A percentile compares a stretch with the other conserved stretches of the same genome.
These are phyloP conservation scores for Tephrocybe sp. DNA, from an alignment of 768 basidiomycete genomes.

Conservation along the genomic window DNA sequence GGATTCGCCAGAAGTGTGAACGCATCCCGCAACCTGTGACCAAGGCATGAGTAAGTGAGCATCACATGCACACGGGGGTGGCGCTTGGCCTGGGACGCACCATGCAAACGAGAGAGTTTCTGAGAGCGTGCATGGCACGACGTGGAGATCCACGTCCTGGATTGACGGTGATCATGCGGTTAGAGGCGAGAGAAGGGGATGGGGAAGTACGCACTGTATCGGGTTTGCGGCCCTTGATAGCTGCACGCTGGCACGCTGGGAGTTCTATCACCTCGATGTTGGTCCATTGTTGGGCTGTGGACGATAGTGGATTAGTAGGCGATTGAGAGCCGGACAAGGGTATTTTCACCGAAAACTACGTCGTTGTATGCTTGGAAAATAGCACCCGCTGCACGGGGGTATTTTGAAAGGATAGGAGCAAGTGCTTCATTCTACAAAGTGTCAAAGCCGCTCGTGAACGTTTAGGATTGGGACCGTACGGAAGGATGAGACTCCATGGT, in stretches of 20 bases:
- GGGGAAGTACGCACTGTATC: conserved; percentile 40
- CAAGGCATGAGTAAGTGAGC: not conserved
- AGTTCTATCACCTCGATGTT: conserved; percentile 66
- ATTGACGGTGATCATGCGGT: not conserved
- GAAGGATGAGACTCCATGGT: conserved; percentile 26
- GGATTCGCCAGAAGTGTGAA: conserved; percentile 51
- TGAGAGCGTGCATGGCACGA: conserved; percentile 68
- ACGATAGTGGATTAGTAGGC: not conserved
- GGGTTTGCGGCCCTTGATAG: conserved; percentile 57
- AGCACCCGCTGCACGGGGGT: conserved; percentile 58
- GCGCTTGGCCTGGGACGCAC: conserved; percentile 32
- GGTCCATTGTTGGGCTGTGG: conserved; percentile 70
- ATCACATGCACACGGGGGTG: not conserved
- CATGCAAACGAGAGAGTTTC: conserved; percentile 66
- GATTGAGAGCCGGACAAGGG: too few species aligned
- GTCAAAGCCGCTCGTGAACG: conserved; percentile 1
- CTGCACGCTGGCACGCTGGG: conserved; percentile 49
- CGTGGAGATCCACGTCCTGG: conserved; percentile 46
- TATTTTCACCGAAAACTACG: conserved; percentile 51
- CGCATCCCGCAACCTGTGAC: conserved; percentile 54
- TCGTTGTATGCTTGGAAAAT: conserved; percentile 82
- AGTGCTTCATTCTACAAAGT: conserved; percentile 44
- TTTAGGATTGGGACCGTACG: conserved; percentile 10
- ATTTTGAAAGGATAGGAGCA: conserved; percentile 50
- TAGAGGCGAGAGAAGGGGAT: conserved; percentile 3